Percentiles rank a stretch among this genome's conserved stretches.
phyloP scores from a whole-genome alignment of 106 monocot species.

The Vanilla planifolia region DNA sequence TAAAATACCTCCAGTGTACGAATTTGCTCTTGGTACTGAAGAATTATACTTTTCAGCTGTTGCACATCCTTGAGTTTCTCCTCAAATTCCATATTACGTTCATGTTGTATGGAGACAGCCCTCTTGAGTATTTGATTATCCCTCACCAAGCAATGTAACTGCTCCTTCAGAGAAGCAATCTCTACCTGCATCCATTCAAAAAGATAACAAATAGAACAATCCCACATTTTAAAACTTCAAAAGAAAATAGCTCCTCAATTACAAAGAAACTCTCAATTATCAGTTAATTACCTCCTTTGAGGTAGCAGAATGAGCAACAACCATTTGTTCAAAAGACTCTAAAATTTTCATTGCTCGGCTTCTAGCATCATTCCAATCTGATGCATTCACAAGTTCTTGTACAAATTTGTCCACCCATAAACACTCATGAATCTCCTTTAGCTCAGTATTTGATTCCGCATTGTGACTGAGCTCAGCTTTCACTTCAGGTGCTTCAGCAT shows the following conservation, averaged over 20 bases:
- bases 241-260: background rate
- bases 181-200: conserved; percentile 16
- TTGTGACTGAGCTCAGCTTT: conserved; percentile 14
- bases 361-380: conserved; percentile 59
- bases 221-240: too few species aligned
- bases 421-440: conserved; percentile 11
- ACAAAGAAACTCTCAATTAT: background rate
- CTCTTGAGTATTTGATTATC: conserved; percentile 59
- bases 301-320: conserved; percentile 26
- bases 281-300: conserved; percentile 35
- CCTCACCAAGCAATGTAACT: conserved; percentile 42
- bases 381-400: conserved; percentile 69
- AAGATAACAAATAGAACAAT: background rate
- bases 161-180: conserved; percentile 36
- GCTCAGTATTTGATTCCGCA: conserved; percentile 1
- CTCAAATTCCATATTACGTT: conserved; percentile 49
- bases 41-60: conserved; percentile 46
- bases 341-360: conserved; percentile 44
- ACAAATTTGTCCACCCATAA: conserved; percentile 73
- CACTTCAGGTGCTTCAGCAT: conserved; percentile 16
- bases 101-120: conserved; percentile 61
- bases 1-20: conserved; percentile 42
- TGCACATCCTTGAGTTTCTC: conserved; percentile 48
- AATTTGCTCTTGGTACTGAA: conserved; percentile 63
- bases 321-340: conserved; percentile 56